phyloP scores from a whole-genome alignment of 495 filamentous ascomycete genomes.

The Jackrogersella minutella region DNA sequence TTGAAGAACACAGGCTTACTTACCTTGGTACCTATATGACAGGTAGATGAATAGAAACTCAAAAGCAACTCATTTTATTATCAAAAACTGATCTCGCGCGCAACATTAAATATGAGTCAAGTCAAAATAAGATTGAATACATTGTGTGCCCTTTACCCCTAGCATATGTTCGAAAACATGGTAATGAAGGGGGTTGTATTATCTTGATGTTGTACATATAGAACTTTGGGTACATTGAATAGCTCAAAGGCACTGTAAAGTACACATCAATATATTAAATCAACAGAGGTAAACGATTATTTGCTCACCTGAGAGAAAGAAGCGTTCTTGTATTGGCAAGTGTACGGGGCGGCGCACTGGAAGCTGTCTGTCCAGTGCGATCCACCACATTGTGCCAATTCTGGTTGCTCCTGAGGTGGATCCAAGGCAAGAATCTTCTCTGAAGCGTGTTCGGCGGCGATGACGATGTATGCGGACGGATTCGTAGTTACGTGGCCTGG shows the following conservation, averaged over 20 bases:
- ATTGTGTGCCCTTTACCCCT: no score
- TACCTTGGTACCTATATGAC: no score
- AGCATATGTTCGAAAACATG: no score
- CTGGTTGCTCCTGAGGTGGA: slow-evolving; percentile 24
- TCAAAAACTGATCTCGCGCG: no score
- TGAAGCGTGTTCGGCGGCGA: slow-evolving; percentile 60
- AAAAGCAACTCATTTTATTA: no score
- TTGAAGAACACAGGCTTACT: no score
- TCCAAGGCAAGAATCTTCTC: slow-evolving; percentile 55
- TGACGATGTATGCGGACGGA: slow-evolving; percentile 61
- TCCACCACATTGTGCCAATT: slow-evolving; percentile 57
- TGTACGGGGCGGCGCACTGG: slow-evolving; percentile 45
- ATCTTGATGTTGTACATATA: no score
- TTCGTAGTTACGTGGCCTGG: slow-evolving; percentile 64
- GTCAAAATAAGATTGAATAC: no score
- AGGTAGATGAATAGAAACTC: no score
- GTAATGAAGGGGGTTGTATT: no score
- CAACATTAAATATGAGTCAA: no score
- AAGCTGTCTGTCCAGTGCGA: slow-evolving; percentile 47
- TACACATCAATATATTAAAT: background rate
- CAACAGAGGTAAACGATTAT: background rate
- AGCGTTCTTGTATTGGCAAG: slow-evolving; percentile 50
- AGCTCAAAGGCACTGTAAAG: slow-evolving; percentile 6
- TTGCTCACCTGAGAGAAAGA: slow-evolving; percentile 47
- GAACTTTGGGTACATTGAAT: background rate